Conservation (phyloP, 345 rosid genomes). For the Syzygium grande region DNA sequence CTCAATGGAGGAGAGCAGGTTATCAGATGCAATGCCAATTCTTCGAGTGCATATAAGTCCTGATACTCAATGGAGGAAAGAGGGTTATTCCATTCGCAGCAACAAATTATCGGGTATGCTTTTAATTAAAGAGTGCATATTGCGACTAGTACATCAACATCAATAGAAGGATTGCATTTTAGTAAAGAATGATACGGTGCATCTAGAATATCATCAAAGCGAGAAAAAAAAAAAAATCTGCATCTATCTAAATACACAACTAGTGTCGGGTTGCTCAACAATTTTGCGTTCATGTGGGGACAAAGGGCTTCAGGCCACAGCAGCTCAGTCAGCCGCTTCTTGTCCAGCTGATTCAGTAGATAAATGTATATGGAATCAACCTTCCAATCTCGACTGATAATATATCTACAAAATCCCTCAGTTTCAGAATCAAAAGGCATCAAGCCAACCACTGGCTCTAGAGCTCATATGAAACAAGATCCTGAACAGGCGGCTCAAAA, state of each 20-base stretch:
- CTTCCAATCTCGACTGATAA: neutral
- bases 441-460: neutral
- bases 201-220: neutral
- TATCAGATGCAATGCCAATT: neutral
- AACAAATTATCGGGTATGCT: neutral
- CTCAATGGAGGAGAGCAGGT: neutral
- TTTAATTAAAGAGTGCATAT: neutral
- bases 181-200: neutral
- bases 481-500: neutral
- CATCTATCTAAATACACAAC: neutral
- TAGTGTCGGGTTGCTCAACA: neutral
- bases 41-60: neutral
- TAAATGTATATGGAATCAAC: neutral
- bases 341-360: neutral
- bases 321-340: neutral
- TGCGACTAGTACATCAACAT: neutral
- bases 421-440: neutral
- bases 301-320: neutral
- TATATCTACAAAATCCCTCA: neutral
- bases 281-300: neutral
- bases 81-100: neutral
- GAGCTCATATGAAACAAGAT: neutral
- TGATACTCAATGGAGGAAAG: neutral
- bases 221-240: neutral
- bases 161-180: neutral